These are phyloP conservation scores for Aspergillus pseudoviridinutans DNA, from an alignment of 2,329 filamentous ascomycete genomes.

Conservation along the genomic window DNA sequence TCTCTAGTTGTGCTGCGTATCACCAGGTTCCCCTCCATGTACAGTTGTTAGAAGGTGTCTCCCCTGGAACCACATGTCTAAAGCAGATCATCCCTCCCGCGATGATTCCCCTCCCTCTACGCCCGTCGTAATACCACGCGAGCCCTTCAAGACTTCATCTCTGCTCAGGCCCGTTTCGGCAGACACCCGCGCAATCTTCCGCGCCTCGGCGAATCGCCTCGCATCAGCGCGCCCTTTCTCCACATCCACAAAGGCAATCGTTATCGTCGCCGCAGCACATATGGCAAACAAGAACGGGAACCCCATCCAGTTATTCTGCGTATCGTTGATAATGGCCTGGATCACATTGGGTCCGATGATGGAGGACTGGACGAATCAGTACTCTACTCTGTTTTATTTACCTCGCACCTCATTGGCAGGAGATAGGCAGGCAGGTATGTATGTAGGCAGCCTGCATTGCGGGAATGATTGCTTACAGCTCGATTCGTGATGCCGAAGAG, in stretches of 20 bases:
- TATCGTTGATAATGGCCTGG: conserved; percentile 42
- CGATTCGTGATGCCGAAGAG: conserved; percentile 44
- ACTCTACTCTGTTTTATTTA: not conserved
- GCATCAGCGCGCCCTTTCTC: conserved; percentile 40
- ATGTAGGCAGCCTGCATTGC: not conserved
- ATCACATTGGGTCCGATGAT: conserved; percentile 44
- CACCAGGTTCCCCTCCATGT: not conserved
- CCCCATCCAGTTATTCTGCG: conserved; percentile 43
- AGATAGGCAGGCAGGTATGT: not conserved
- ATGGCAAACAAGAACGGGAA: conserved; percentile 42
- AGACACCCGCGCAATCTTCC: conserved; percentile 26
- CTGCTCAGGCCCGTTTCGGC: conserved; percentile 14
- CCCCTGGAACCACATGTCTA: not conserved
- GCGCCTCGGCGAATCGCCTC: conserved; percentile 33
- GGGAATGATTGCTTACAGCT: conserved; percentile 29
- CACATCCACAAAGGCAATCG: conserved; percentile 39
- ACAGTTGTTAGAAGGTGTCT: not conserved
- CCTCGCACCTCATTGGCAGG: not conserved
- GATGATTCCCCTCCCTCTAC: not conserved
- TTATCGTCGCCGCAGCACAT: conserved; percentile 34
- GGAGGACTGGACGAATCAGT: conserved; percentile 29
- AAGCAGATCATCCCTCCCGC: not conserved
- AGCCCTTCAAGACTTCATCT: not conserved
- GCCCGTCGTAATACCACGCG: not conserved
- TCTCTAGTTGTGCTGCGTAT: not conserved